A percentile compares a stretch with the other conserved stretches of the same genome.
phyloP scores from a whole-genome alignment of 306 rosid species.

The Sesbania bispinosa region DNA sequence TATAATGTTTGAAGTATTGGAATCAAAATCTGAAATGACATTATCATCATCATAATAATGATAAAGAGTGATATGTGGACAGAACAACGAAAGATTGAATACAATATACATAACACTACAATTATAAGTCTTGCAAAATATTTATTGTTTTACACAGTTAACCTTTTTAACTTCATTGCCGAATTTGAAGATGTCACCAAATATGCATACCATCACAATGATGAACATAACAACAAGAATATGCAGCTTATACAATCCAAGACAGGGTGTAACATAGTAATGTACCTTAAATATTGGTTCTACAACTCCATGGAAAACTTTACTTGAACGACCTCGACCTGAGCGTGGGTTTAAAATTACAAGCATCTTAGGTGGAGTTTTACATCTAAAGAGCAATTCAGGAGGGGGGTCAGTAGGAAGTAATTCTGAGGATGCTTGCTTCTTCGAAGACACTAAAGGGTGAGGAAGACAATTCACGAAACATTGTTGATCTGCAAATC shows the following conservation, averaged over 20 bases:
- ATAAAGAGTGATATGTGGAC: background rate
- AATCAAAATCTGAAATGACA: background rate
- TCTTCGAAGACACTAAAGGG: constrained; percentile 86
- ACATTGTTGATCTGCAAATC: constrained; percentile 97
- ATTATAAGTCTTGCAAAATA: constrained; percentile 10
- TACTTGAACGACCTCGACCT: constrained; percentile 95
- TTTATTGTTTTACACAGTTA: background rate
- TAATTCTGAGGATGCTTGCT: constrained; percentile 94
- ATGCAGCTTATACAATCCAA: background rate
- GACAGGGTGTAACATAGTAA: constrained; percentile 26
- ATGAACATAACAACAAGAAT: constrained; percentile 11
- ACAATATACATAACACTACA: background rate
- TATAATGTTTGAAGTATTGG: constrained; percentile 2
- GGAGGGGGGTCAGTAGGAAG: constrained; percentile 84
- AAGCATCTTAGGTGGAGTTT: constrained; percentile 91
- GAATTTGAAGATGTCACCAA: background rate
- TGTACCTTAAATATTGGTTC: constrained; percentile 92
- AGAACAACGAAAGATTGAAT: constrained; percentile 16
- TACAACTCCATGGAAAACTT: constrained; percentile 78
- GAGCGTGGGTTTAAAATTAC: constrained; percentile 96
- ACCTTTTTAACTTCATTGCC: background rate
- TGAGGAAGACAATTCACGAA: constrained; percentile 91
- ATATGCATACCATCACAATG: background rate
- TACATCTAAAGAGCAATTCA: constrained; percentile 88
- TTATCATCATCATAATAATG: background rate